A percentile compares a stretch with the other conserved stretches of the same genome.
Conservation (phyloP, 2,329 filamentous ascomycete species). For the Rutstroemia sp. region DNA sequence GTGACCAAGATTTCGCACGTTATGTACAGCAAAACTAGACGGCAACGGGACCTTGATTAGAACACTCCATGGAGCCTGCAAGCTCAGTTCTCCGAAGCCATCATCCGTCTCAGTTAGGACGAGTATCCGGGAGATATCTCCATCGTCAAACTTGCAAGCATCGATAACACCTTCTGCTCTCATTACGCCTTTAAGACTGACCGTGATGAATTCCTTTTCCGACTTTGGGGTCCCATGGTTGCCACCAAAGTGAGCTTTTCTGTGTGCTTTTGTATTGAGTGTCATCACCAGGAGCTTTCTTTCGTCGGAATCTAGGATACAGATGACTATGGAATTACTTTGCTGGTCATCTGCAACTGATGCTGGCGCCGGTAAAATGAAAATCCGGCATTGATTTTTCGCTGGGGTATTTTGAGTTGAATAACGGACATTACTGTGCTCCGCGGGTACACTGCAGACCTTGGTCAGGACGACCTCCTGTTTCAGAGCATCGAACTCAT, state of each 20-base stretch:
- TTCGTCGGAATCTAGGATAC: constrained; percentile 62
- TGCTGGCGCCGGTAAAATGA: constrained; percentile 55
- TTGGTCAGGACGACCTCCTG: constrained; percentile 67
- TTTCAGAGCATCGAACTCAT: constrained; percentile 62
- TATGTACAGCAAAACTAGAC: constrained; percentile 46
- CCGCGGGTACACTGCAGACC: constrained; percentile 58
- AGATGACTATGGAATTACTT: constrained; percentile 53
- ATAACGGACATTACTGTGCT: constrained; percentile 54
- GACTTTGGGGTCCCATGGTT: constrained; percentile 21
- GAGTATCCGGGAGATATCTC: constrained; percentile 59
- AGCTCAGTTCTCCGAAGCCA: constrained; percentile 58
- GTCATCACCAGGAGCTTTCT: constrained; percentile 61
- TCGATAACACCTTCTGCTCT: constrained; percentile 62
- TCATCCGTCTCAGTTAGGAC: constrained; percentile 59
- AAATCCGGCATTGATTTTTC: constrained; percentile 52
- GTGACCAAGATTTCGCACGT: constrained; percentile 52
- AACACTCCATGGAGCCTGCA: constrained; percentile 70
- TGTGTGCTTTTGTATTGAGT: constrained; percentile 41
- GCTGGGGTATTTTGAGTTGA: constrained; percentile 48
- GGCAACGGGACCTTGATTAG: constrained; percentile 61
- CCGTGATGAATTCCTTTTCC: constrained; percentile 27
- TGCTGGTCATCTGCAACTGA: constrained; percentile 47
- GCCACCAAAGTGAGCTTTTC: constrained; percentile 11
- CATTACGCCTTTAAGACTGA: constrained; percentile 21
- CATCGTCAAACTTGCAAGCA: constrained; percentile 64